Evolutionary conservation across 31 red algal genomes (phyloP), one percentile per base, ranked within the genome.

Genomic region (Odonthalia washingtoniensis): DNA sequence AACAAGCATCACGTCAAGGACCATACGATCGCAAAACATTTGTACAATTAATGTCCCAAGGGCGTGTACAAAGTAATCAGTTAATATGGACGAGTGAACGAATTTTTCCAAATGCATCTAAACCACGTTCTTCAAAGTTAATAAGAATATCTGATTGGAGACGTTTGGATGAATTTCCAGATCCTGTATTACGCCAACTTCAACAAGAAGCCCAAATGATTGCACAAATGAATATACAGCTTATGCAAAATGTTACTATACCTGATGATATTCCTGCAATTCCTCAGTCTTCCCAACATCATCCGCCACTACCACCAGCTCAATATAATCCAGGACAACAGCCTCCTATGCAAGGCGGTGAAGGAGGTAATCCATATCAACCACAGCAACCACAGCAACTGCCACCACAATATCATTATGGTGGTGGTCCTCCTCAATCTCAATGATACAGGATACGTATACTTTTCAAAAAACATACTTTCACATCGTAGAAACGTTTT

Each of bases 21-120:
- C 85, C 85, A 5, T 88, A 79, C 74, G 70, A 46, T 4, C 73
- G 85, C 27, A 34, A 46, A 72, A 43, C 74, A 12, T 78, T 88
- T 39, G 42, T 49, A 32, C 46, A 39, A 1, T 33, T 88, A 60
- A 52, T 67, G 43, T 72, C 85, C 53, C 40, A 88, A 24, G 34
- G 60, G 4, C 85, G 45, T n/a, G 62, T 88, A 3, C 57, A 70
- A 0, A 18, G 32, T 18, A 53, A 42, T 64, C 43, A 28, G 49
- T 41, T 88, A 6, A 34, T 88, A 6, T 88, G 85, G 85, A 88
- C 85, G 31, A 88, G 78, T 49, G 85, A 88, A 40, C 72, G 74
- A 2, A 88, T 88, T 35, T 88, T 77, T 35, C 85, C 85, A 12
- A 79, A 88, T 64, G 46, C 85, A 12, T 33, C 63, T 53, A 75